Conservation (phyloP, 2,329 filamentous ascomycete genomes). For the Colletotrichum lini region DNA sequence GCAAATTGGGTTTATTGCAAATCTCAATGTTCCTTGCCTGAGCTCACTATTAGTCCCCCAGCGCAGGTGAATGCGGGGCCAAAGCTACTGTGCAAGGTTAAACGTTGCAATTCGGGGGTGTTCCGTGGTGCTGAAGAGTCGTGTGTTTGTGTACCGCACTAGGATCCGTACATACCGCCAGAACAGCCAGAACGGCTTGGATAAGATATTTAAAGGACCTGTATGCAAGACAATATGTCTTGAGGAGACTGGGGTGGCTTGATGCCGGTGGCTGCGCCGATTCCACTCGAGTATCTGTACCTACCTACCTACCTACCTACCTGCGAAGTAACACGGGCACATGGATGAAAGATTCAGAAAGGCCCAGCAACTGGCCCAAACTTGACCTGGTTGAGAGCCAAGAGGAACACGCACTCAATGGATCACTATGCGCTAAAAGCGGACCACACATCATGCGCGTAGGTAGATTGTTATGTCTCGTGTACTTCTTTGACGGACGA, state of each 20-base stretch:
- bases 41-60: not conserved
- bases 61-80: slow-evolving; percentile 25
- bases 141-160: not conserved
- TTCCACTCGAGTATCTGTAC: not conserved
- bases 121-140: not conserved
- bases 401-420: not conserved
- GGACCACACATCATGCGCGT: no score
- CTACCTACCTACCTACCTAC: no score
- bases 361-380: not conserved
- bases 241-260: not conserved
- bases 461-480: no score
- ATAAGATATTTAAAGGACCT: not conserved
- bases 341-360: not conserved
- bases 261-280: slow-evolving; percentile 4
- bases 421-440: not conserved
- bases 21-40: slow-evolving; percentile 8
- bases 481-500: no score
- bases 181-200: not conserved
- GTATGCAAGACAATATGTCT: slow-evolving; percentile 1
- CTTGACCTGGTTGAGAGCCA: not conserved
- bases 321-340: no score
- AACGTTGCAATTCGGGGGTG: slow-evolving; percentile 12
- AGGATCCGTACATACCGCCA: not conserved
- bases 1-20: slow-evolving; percentile 23
- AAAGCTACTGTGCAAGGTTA: slow-evolving; percentile 15